Base-by-base conservation (phyloP, 2,329 filamentous ascomycete genomes). In the Aspergillus melleus region DNA sequence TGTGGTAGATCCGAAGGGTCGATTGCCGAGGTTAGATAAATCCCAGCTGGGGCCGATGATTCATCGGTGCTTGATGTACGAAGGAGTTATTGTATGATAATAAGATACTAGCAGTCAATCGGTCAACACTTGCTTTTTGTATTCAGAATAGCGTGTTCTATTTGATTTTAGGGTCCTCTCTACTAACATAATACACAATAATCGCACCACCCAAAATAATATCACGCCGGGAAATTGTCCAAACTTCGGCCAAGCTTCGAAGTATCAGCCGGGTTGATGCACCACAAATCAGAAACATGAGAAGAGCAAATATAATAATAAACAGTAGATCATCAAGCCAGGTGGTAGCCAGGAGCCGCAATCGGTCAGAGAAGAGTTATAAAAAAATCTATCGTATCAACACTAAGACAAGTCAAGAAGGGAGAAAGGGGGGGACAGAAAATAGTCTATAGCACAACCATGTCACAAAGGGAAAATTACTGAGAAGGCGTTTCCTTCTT, bases 401-500 rank as follows among this genome's bases (percentile, higher is more conserved):
- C 49, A 65, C 36, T 61, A 62, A 66, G 63, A 64, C 61, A 67
- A 53, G 39, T 52, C 54, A 62, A 59, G 56, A 51, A 44, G 53
- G 44, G 30, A 64, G 55, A 63, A 65, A 59, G 57, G 64, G 59
- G 53, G 60, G 62, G 50, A 52, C 55, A 64, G 52, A 59, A 61
- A 49, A 19, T 29, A 30, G 32, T 26, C 50, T 51, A 26, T 32
- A 60, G 51, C 52, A 49, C 42, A 62, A 59, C 44, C 32, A 46
- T 36, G 30, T 32, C 19, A 57, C 54, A 61, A 46, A 52, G 20
- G 22, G 53, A 51, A 24, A 47, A 49, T 64, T 36, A 46, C 22
- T 11, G 26, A 56, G 49, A 58, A 11, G 36, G 22, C 58, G 74
- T 71, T 62, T 72, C 73, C 47, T 69, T 64, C 6, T 73, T 67